Base-by-base conservation (phyloP, 2,329 filamentous ascomycete genomes). In the Dactylellina sp. region DNA sequence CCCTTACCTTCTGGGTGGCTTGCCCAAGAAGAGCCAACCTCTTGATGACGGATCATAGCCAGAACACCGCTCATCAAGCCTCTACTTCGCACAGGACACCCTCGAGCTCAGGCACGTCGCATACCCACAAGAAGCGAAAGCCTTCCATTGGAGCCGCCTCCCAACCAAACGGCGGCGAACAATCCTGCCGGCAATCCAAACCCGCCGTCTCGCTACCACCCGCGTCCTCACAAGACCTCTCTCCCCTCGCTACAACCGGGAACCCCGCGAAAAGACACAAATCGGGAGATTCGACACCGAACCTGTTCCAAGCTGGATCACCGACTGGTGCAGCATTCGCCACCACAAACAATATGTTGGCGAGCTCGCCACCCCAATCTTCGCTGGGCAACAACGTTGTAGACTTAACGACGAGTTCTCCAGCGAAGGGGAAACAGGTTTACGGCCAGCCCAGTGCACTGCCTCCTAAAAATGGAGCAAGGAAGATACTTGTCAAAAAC, bases 401-500 rank as follows among this genome's bases (percentile, higher is more conserved):
- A n/a, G 70, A 74, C 42, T 14, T 74, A 22, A 74, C 70, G 4
- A 47, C 25, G 12, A 62, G 28, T 11, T 60, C 70, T 1, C 61
- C 61, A 11, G 35, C 39, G 1, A 66, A 62, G 22, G 20, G 53
- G 0, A 74, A 65, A 32, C 53, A 42, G 49, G 49, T 61, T 46
- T 72, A 65, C 55, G 18, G 46, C 11, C 68, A 72, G 46, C 70
- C 70, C 0, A 62, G 55, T 20, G 70, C 61, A 22, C 44, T 74
- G 25, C 70, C 70, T 24, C 70, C 71, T 9, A 68, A 53, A 18
- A 75, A 75, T 20, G 71, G 62, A 1, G 64, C 92, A 18, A 93
- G 90, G 84, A 93, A 90, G 81, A 86, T 99, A 49, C 87, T 94
- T n/a, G 91, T 99, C 78, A 97, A 97, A 86, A 98, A 97, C 80